phyloP scores from a whole-genome alignment of 306 rosid species.

The Citrullus colocynthis region DNA sequence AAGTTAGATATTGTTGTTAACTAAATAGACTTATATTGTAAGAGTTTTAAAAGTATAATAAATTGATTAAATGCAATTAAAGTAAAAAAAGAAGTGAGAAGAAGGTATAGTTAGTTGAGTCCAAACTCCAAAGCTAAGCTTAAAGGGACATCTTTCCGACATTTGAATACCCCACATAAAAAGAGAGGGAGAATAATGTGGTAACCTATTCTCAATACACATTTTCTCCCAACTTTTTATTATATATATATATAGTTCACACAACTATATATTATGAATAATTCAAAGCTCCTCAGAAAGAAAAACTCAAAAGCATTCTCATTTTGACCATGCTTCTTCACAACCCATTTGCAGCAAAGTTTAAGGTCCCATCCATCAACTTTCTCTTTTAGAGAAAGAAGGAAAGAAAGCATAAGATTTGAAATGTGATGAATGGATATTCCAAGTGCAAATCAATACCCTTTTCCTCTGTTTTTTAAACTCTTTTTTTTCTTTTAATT shows the following conservation, averaged over 20 bases:
- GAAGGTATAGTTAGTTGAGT: neutral
- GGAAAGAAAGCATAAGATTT: neutral
- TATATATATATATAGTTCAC: too few relatives aligned
- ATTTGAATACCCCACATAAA: neutral
- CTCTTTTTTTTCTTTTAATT: neutral
- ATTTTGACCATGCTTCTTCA: slow-evolving; percentile 2
- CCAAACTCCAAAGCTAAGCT: neutral
- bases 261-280: neutral
- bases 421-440: neutral
- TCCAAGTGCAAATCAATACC: neutral
- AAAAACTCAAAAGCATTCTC: neutral
- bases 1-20: too few relatives aligned
- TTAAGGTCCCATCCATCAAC: neutral
- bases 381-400: neutral
- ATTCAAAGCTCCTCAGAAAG: neutral
- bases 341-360: slow-evolving; percentile 1
- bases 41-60: neutral
- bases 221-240: neutral
- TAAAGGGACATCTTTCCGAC: neutral
- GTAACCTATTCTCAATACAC: slow-evolving; percentile 6
- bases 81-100: neutral
- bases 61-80: neutral
- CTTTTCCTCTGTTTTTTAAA: neutral
- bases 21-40: too few relatives aligned
- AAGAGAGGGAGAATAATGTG: neutral